Conservation (phyloP, 2,329 filamentous ascomycete species). For the Talaromyces atroroseus region DNA sequence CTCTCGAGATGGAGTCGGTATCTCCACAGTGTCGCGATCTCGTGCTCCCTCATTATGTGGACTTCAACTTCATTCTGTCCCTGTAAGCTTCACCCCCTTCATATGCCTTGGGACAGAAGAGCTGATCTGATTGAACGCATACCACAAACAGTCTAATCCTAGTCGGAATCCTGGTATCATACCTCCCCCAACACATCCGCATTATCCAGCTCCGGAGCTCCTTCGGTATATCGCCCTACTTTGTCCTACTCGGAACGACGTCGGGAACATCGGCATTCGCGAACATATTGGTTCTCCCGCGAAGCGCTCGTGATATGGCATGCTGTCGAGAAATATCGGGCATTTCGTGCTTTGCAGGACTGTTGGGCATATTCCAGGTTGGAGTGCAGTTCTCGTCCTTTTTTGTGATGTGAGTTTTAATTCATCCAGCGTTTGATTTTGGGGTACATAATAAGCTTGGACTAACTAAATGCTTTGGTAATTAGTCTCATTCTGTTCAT, state of each 20-base stretch:
- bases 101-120: background rate
- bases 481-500: slow-evolving; percentile 83
- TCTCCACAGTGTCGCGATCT: slow-evolving; percentile 46
- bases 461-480: background rate
- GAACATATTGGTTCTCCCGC: slow-evolving; percentile 85
- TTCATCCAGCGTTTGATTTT: background rate
- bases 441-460: background rate
- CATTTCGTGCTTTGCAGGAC: slow-evolving; percentile 76
- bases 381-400: slow-evolving; percentile 91
- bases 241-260: slow-evolving; percentile 87
- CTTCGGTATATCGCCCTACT: slow-evolving; percentile 92
- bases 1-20: slow-evolving; percentile 20
- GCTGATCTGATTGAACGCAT: slow-evolving; percentile 14
- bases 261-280: slow-evolving; percentile 83
- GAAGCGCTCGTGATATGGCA: slow-evolving; percentile 72
- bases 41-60: slow-evolving; percentile 46
- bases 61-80: slow-evolving; percentile 50
- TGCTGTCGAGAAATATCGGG: slow-evolving; percentile 79
- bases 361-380: slow-evolving; percentile 86
- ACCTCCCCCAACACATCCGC: slow-evolving; percentile 88
- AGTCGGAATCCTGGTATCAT: slow-evolving; percentile 82
- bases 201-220: slow-evolving; percentile 82
- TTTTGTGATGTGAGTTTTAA: slow-evolving; percentile 66
- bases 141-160: slow-evolving; percentile 62
- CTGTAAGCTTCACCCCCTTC: slow-evolving; percentile 37